These are phyloP conservation scores for Podospora tetraspora DNA, from an alignment of 495 filamentous ascomycete genomes.

Conservation along the genomic window DNA sequence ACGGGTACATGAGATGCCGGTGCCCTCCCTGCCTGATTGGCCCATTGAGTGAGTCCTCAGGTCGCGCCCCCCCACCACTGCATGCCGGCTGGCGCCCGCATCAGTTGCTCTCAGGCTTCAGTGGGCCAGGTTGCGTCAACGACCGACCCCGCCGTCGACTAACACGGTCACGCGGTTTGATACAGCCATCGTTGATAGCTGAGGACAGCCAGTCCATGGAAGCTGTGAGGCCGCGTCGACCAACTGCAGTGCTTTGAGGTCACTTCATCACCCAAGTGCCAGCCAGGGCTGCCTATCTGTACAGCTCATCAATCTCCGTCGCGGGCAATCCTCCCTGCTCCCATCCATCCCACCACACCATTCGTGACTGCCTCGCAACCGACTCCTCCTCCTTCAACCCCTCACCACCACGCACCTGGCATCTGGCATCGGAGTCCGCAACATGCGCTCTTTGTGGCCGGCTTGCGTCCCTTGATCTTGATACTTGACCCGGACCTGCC, in stretches of 20 bases:
- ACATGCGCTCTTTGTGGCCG: neutral
- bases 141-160: slow-evolving; percentile 21
- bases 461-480: neutral
- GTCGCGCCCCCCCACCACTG: neutral
- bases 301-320: neutral
- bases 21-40: neutral
- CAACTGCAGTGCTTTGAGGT: neutral
- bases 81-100: neutral
- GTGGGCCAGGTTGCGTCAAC: slow-evolving; percentile 1
- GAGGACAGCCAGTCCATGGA: neutral
- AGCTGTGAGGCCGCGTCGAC: neutral
- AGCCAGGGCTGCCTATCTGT: neutral
- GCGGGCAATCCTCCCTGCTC: neutral
- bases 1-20: neutral
- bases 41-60: neutral
- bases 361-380: neutral
- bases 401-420: neutral
- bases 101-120: neutral
- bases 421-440: neutral
- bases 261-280: neutral
- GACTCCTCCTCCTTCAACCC: neutral
- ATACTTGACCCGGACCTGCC: neutral
- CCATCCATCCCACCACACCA: neutral
- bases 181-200: slow-evolving; percentile 18
- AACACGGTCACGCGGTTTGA: slow-evolving; percentile 15